Conservation (phyloP, 75 land plant genomes). For the Ceratopteris richardii region DNA sequence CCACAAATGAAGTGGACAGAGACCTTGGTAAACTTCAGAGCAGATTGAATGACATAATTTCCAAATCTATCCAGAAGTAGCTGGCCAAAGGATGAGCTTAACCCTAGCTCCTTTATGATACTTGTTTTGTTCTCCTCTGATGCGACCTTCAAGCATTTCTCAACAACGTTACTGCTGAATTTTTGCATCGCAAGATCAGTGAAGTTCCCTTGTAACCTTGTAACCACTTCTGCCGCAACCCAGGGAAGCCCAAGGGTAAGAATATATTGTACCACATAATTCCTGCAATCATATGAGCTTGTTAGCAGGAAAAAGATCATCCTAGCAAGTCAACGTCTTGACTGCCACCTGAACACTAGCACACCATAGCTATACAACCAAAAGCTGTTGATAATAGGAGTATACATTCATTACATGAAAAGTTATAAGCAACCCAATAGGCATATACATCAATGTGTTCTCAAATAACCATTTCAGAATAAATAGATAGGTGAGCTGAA, state of each 20-base stretch:
- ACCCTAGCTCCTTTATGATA: slow-evolving; percentile 13
- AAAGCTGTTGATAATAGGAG: too few species aligned
- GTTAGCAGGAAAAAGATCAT: too few species aligned
- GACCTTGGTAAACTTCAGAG: slow-evolving; percentile 13
- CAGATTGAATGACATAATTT: slow-evolving; percentile 30
- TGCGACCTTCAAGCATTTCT: slow-evolving; percentile 18
- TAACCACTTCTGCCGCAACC: slow-evolving; percentile 13
- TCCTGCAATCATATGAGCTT: too few species aligned
- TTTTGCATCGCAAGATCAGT: slow-evolving; percentile 22
- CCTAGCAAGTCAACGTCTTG: too few species aligned
- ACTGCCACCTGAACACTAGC: too few species aligned
- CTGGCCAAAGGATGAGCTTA: slow-evolving; percentile 17
- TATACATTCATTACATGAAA: too few species aligned
- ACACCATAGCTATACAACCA: too few species aligned
- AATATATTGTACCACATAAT: slow-evolving; percentile 29
- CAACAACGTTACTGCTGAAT: slow-evolving; percentile 31
- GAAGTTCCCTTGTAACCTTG: slow-evolving; percentile 16
- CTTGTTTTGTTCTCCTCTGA: slow-evolving; percentile 9
- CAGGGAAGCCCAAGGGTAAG: slow-evolving; percentile 12
- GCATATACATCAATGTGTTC: too few species aligned
- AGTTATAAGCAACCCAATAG: too few species aligned
- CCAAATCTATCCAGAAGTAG: slow-evolving; percentile 26
- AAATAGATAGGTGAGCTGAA: too few species aligned
- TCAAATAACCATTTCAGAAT: too few species aligned
- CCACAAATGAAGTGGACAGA: too few species aligned